Evolutionary conservation across 73 alveolate species (phyloP), one percentile per base, ranked within the genome.

Genomic region (Paramecium sexaurelia): DNA sequence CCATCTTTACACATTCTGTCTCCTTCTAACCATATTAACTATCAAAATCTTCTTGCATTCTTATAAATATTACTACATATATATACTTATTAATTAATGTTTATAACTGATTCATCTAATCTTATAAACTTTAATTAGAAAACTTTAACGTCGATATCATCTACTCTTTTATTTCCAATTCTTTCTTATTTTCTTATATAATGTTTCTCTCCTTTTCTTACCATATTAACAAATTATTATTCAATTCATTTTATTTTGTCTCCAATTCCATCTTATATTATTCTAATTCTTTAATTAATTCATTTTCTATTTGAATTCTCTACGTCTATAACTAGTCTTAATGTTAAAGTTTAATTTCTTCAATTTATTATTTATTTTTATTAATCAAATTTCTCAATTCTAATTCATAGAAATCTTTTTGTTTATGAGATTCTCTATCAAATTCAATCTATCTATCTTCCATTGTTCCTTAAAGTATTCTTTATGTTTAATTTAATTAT

Each of bases 81-180:
- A n/a, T 7, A 19, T 78, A 78, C 90, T 78, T 78, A 24, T n/a
- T 33, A 5, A 78, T 43, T 78, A 78, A 43, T 8, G 75, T 19
- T 78, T 78, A 22, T 39, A 78, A 22, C 41, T 78, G 17, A 78
- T 78, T 39, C 90, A 78, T 78, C 15, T 78, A 78, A 40, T 78
- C 43, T 41, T 24, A 7, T 22, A 78, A 19, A 39, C 68, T 78
- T 13, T 78, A 27, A 24, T 39, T 39, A 1, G 37, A 37, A 8
- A 29, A 37, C 41, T 78, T 39, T 13, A 78, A 24, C 5, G 68
- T 39, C 2, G 22, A 8, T 22, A 78, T 78, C 40, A 78, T 41
- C 41, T 78, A 13, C 39, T 78, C 73, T 78, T 78, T 78, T 20
- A 78, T 39, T 22, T 78, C 90, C 41, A 37, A 1, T 41, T 78